phyloP scores from a whole-genome alignment of 371 early-diverging fungal genomes.

The Mortierella sp. region DNA sequence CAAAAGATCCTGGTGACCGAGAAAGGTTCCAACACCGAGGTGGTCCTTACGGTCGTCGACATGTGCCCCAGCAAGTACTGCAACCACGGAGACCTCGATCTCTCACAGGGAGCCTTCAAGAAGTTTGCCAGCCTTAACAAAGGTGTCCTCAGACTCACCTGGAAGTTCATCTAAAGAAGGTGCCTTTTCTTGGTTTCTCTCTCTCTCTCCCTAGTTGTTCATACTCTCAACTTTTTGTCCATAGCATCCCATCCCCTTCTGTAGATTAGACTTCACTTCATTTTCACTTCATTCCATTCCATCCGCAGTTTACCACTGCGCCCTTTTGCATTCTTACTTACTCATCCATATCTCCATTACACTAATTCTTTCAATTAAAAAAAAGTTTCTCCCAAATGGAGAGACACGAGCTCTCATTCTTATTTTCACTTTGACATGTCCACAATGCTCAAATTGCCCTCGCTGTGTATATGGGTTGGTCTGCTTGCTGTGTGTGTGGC shows the following conservation, averaged over 20 bases:
- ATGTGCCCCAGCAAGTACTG: conserved; percentile 50
- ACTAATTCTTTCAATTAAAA: background rate
- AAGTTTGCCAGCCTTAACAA: conserved; percentile 28
- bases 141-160: conserved; percentile 35
- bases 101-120: conserved; percentile 46
- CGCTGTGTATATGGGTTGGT: too few relatives aligned
- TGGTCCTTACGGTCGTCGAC: conserved; percentile 45
- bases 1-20: conserved; percentile 34
- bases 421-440: too few relatives aligned
- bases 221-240: background rate
- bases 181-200: background rate
- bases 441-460: too few relatives aligned
- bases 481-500: too few relatives aligned
- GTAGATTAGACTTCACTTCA: background rate
- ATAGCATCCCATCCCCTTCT: background rate
- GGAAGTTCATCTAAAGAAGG: conserved; percentile 28
- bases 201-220: background rate
- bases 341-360: background rate
- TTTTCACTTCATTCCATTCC: background rate
- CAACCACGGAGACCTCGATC: conserved; percentile 36
- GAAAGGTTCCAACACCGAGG: conserved; percentile 26
- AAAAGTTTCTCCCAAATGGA: background rate
- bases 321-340: background rate
- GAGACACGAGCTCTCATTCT: background rate
- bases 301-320: background rate